Evolutionary conservation across 768 basidiomycete species (phyloP).

Genomic region (Russula emetica): DNA sequence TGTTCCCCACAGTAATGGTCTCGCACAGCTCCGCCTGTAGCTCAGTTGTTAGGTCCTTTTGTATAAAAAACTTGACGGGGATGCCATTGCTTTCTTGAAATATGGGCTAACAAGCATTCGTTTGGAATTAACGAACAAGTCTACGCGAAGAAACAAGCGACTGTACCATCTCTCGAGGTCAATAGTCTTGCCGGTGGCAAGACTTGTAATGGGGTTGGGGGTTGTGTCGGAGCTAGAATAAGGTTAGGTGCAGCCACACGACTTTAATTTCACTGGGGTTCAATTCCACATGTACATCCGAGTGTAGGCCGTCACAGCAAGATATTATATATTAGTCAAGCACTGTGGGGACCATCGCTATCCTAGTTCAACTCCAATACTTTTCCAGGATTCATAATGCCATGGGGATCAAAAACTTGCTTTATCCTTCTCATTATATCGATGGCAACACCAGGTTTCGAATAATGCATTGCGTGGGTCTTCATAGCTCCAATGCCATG

Average conservation of each 20-base stretch:
- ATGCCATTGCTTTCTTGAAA: conserved; percentile 66
- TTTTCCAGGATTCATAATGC: conserved; percentile 92
- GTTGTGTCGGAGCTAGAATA: conserved; percentile 30
- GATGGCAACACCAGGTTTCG: conserved; percentile 74
- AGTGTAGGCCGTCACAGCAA: not conserved
- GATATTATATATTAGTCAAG: not conserved
- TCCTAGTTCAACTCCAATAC: conserved; percentile 43
- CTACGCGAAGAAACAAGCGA: conserved; percentile 2
- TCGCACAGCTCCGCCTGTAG: conserved; percentile 69
- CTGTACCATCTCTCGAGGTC: conserved; percentile 21
- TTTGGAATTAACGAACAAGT: not conserved
- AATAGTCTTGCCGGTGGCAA: conserved; percentile 16
- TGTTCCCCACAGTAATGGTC: conserved; percentile 56
- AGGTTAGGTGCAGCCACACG: conserved; percentile 29
- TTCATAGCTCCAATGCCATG: conserved; percentile 98
- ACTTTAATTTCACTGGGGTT: not conserved
- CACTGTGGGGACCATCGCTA: not conserved
- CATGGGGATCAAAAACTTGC: conserved; percentile 78
- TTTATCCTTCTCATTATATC: conserved; percentile 90
- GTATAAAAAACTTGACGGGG: conserved; percentile 79
- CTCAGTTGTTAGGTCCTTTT: conserved; percentile 68
- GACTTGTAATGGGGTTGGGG: conserved; percentile 31
- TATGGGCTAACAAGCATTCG: conserved; percentile 46
- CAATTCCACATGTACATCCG: no score
- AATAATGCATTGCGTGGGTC: conserved; percentile 82